Conservation (phyloP, 345 rosid species). For the Zanthoxylum bungeanum region DNA sequence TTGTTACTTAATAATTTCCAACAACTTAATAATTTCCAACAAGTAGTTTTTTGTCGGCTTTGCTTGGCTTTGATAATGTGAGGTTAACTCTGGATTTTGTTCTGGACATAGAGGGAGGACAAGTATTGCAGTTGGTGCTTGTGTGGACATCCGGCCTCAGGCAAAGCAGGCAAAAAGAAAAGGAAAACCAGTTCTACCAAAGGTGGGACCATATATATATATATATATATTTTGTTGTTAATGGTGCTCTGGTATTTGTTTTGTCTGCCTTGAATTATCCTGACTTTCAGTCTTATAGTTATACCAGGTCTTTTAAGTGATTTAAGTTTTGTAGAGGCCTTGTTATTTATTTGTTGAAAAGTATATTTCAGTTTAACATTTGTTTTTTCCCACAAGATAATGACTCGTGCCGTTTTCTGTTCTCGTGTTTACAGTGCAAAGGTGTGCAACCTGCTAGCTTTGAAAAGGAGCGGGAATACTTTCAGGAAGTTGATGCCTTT, state of each 20-base stretch:
- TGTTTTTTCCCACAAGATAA: not conserved
- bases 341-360: no score
- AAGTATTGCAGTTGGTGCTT: conserved; percentile 68
- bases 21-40: no score
- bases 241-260: no score
- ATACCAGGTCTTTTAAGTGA: no score
- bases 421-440: no score
- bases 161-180: conserved; percentile 51
- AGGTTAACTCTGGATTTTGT: conserved; percentile 28
- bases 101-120: conserved; percentile 64
- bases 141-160: conserved; percentile 43
- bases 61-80: not conserved
- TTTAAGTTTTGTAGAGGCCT: not conserved
- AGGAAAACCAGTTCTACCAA: conserved; percentile 68
- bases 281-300: not conserved
- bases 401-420: not conserved
- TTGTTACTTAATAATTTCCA: no score
- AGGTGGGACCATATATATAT: no score
- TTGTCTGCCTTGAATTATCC: not conserved
- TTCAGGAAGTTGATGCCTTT: conserved; percentile 85
- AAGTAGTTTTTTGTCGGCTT: no score
- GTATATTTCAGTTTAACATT: no score
- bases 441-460: conserved; percentile 46
- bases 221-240: no score
- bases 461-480: conserved; percentile 70